Percentiles rank a stretch among this genome's conserved stretches.
These are phyloP conservation scores for Pythium aquatile DNA, from an alignment of 352 stramenopile species.

Conservation along the genomic window DNA sequence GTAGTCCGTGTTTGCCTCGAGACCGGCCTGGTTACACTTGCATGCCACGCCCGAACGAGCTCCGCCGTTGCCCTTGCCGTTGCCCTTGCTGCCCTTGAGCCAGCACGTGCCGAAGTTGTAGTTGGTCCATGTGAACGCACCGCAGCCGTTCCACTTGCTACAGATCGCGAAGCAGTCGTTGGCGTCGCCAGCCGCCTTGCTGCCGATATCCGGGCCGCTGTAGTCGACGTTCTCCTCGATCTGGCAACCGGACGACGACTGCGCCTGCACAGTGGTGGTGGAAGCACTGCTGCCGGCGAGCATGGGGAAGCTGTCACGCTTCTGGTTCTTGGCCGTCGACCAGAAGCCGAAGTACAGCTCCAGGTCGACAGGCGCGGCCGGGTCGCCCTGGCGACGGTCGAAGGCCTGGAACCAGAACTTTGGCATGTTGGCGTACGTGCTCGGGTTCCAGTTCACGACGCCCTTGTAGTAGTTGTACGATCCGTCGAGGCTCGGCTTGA, in stretches of 20 bases:
- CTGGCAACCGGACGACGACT: slow-evolving; percentile 1
- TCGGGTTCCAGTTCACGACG: slow-evolving; percentile 30
- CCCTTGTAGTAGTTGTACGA: slow-evolving; percentile 33
- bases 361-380: slow-evolving; percentile 9
- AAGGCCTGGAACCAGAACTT: slow-evolving; percentile 46
- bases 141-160: slow-evolving; percentile 10
- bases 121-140: slow-evolving; percentile 40
- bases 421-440: slow-evolving; percentile 7
- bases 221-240: slow-evolving; percentile 21
- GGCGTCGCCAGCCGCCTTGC: neutral
- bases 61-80: neutral
- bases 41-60: slow-evolving; percentile 3
- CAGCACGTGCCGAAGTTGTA: slow-evolving; percentile 54
- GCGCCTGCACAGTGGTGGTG: neutral
- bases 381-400: slow-evolving; percentile 32
- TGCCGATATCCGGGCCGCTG: slow-evolving; percentile 12
- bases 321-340: slow-evolving; percentile 21
- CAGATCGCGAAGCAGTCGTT: slow-evolving; percentile 15
- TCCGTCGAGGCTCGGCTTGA: slow-evolving; percentile 22
- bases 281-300: neutral
- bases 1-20: slow-evolving; percentile 19
- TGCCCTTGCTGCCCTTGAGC: slow-evolving; percentile 25
- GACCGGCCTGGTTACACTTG: slow-evolving; percentile 15
- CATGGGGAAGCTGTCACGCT: slow-evolving; percentile 25
- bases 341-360: slow-evolving; percentile 39